Evolutionary conservation across 805 yeast species (phyloP), one percentile per base, ranked within the genome.

Genomic region (Saccharomycopsis fibuligera): DNA sequence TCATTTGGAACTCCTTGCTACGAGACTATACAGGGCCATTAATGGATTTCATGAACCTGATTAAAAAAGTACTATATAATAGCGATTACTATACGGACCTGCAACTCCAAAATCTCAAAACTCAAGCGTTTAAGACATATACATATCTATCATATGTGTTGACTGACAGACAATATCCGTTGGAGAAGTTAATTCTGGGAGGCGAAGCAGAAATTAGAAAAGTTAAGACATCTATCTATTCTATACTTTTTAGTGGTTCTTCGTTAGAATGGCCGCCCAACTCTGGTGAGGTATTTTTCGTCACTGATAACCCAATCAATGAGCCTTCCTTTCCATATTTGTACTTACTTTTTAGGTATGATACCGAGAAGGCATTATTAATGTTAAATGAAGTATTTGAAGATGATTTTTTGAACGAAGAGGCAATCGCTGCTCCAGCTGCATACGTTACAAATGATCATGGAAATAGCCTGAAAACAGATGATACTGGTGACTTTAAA

Each of bases 341-440:
- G n/a, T 69, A 67, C 37, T 55, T 72, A 10, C 66, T 89, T 14
- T 61, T 88, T n/a, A 66, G 68, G 35, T 73, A 63, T 55, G 75
- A 83, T 54, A 70, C 84, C 3, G 68, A 74, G n/a, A 75, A 74
- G 35, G 75, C 82, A 65, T 72, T 90, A 31, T 69, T 82, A 0
- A 75, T 86, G 16, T 62, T 93, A 50, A 83, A 88, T 62, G 95
- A 86, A 61, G 83, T 85, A 6, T 81, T 91, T 59, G 97, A 91
- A 60, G 95, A 88, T 60, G 66, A 84, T 0, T 69, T 76, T 37
- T 62, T 91, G 48, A 87, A 89, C 61, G 88, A 80, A 19, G 80
- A 78, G 40, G 58, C 59, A 1, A 61, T 55, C 17, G 5, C 17
- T 17, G 45, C 38, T 17, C 10, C 22, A 12, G 9, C 9, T 2